Base-by-base conservation (phyloP, 495 filamentous ascomycete genomes). In the Xanthoparmelia taractica region DNA sequence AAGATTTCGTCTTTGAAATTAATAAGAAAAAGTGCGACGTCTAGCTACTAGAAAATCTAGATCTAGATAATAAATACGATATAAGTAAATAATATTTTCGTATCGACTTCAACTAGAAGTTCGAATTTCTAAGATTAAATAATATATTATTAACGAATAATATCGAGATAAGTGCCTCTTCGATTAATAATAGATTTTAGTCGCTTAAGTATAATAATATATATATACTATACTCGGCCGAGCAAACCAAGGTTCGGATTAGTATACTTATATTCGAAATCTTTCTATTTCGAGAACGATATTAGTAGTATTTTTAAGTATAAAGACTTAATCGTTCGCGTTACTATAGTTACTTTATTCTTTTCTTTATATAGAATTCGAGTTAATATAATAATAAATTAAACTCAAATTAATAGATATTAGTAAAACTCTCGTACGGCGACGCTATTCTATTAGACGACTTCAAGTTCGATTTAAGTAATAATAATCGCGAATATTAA, bases 341-440 rank as follows among this genome's bases (percentile, higher is more conserved):
- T 47, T 23, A n/a, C 43, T n/a, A 47, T n/a, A 57, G 17, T 57
- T 57, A 34, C 55, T 57, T 57, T 20, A 57, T 57, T 18, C 2
- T 37, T 57, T 57, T 34, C 29, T 57, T 37, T 57, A 23, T 29
- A 18, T 57, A 20, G 33, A 37, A 57, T 36, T 57, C 29, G 55
- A 17, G 55, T 57, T 34, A 36, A 37, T 34, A 57, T 23, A 37
- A 57, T 23, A 57, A 57, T 18, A 36, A 34, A 18, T 36, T 41
- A 37, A 58, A 58, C 34, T 27, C 56, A 58, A 58, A 58, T 58
- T 34, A 58, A 58, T 4, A 40, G n/a, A 40, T 25, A 40, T 58
- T 27, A 58, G 56, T 58, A 34, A 58, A 58, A 58, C 56, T 58
- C 25, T 40, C 11, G 34, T 58, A 58, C 20, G 34, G 56, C 56